Evolutionary conservation across 345 rosid genomes (phyloP).

Genomic region (Viola odorata): DNA sequence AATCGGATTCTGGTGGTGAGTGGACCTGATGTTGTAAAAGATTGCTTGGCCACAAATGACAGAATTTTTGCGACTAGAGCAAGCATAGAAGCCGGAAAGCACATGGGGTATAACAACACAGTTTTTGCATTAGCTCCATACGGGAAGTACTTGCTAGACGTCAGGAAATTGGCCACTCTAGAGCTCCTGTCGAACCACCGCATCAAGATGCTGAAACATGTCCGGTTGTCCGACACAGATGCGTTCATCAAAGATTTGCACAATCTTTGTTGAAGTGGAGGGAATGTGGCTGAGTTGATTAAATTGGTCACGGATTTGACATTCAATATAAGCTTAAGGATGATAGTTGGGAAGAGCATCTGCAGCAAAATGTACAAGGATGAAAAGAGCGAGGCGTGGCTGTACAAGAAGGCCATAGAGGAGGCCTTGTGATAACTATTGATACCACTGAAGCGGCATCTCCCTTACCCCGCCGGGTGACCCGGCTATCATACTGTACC

Average conservation of each 20-base stretch:
- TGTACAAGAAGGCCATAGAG: constrained; percentile 38
- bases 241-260: constrained; percentile 39
- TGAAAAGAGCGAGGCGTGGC: constrained; percentile 36
- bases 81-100: constrained; percentile 39
- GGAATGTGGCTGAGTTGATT: constrained; percentile 23
- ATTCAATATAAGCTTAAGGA: constrained; percentile 44
- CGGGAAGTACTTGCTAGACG: constrained; percentile 59
- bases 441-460: too few species aligned
- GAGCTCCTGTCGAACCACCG: constrained; percentile 52
- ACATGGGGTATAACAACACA: constrained; percentile 59
- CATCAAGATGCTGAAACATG: constrained; percentile 34
- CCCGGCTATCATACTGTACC: too few species aligned
- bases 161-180: constrained; percentile 49
- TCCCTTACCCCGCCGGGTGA: too few species aligned
- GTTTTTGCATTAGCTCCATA: constrained; percentile 43
- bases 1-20: constrained; percentile 36
- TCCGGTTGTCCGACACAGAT: constrained; percentile 38
- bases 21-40: constrained; percentile 34
- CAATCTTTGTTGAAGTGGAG: constrained; percentile 1
- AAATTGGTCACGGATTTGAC: constrained; percentile 41
- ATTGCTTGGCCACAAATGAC: constrained; percentile 53
- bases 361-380: constrained; percentile 10
- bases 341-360: constrained; percentile 47
- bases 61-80: constrained; percentile 46
- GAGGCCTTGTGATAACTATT: too few species aligned